Base-by-base conservation (phyloP, 495 filamentous ascomycete species). In the Monascus purpureus region DNA sequence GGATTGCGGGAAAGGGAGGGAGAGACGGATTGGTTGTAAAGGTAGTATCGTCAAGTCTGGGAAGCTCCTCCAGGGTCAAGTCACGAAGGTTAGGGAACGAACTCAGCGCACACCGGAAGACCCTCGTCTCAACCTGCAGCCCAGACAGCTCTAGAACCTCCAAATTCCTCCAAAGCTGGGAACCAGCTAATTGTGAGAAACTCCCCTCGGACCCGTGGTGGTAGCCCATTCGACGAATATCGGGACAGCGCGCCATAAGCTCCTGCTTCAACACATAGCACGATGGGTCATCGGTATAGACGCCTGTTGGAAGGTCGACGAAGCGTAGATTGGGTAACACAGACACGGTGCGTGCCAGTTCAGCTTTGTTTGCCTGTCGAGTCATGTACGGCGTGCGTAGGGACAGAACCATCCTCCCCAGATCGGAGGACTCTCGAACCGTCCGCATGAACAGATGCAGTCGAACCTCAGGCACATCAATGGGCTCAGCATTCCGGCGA, bases 371-470 rank as follows among this genome's bases (percentile, higher is more conserved):
- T 5, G 79, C 77, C 55, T 95, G 88, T 26, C 90, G 75, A 28
- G 84, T 78, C 90, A 94, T 94, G 52, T 94, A 96, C n/a, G 90
- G 82, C 44, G 81, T 77, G 58, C 93, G 88, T 33, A 97, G 59
- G 34, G 77, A 81, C 37, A 78, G 57, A 8, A 94, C 82, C 16
- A 68, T 60, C 4, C 58, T 49, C 0, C 72, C 84, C 11, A 90
- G 59, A 6, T 66, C 64, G 15, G 67, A 66, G 17, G 79, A 73
- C 19, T 87, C 78, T 36, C 87, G 71, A 20, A 96, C 73, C 0
- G 85, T 77, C 25, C 82, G 73, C 49, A 75, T 81, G 26, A 97
- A 68, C 29, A 93, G 61, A 35, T 71, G 65, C 13, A 97, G 68
- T 11, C 90, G 76, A 36, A 73, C 68, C 37, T 76, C 68, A 3